phyloP scores from a whole-genome alignment of 495 filamentous ascomycete genomes.

The Penicillium odoratum region DNA sequence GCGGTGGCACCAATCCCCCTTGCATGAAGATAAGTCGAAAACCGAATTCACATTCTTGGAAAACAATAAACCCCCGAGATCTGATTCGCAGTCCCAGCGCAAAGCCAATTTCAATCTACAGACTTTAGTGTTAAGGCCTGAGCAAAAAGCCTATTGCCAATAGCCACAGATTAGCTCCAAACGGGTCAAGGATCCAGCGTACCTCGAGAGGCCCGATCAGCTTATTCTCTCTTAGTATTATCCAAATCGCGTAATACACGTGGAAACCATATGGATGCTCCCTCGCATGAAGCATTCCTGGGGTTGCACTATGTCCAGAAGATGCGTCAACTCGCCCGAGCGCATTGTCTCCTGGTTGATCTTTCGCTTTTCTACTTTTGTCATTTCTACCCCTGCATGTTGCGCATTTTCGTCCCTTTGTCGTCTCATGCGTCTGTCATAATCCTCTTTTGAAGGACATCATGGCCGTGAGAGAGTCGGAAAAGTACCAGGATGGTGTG shows the following conservation, averaged over 20 bases:
- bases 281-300: constrained; percentile 27
- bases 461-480: constrained; percentile 14
- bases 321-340: constrained; percentile 13
- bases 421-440: background rate
- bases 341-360: constrained; percentile 9
- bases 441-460: background rate
- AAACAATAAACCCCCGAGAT: background rate
- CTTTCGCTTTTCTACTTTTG: background rate
- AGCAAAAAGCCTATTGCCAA: background rate
- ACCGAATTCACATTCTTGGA: background rate
- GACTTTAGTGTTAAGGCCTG: background rate
- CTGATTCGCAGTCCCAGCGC: background rate
- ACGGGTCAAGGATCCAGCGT: too few relatives aligned
- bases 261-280: constrained; percentile 30
- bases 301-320: constrained; percentile 12
- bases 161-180: background rate
- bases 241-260: constrained; percentile 17
- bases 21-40: background rate
- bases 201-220: background rate
- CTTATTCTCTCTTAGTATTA: background rate
- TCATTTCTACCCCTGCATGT: background rate
- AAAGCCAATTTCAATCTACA: background rate
- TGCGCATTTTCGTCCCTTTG: background rate
- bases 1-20: background rate
- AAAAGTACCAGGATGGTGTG: constrained; percentile 9